Evolutionary conservation across 257 asterid species (phyloP), one percentile per base, ranked within the genome.

Genomic region (Salvia hispanica): DNA sequence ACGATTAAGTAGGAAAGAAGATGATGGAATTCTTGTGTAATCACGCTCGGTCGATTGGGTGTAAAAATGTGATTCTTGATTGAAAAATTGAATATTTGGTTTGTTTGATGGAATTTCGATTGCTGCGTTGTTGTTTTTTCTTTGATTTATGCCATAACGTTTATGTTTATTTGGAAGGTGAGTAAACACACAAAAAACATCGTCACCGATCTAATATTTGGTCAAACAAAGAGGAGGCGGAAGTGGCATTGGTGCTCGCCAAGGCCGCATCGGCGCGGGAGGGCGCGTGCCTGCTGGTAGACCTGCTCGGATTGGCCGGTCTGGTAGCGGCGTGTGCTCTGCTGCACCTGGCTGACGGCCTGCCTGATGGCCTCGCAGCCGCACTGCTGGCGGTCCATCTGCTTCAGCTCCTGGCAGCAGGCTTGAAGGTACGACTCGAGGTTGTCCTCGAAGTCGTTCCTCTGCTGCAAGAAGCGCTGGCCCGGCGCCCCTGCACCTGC

Each of bases 51-150:
- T 73, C 80, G 0, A 69, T 78, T 82, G 97, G 95, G 9, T 93
- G 96, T 71, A 88, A 88, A 71, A 93, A 90, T 81, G 95, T 84
- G 71, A 86, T 90, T 44, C 97, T 93, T 70, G 96, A 90, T 77
- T 93, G 59, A 55, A 2, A 10, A 28, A 28, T 4, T 40, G 7
- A 7, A 6, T 1, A 5, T 37, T 7, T 4, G 10, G 10, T 40
- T 40, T 40, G 7, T 40, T 40, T 7, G 44, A 6, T 40, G 10
- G 10, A 40, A 40, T 40, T 14, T 47, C 14, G 7, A 47, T 0
- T 6, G 25, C 1, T 21, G 25, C 0, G 10, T 40, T 40, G 7
- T n/a, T 47, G 9, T 48, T 6, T n/a, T n/a, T n/a, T n/a, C n/a
- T n/a, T n/a, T n/a, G n/a, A n/a, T n/a, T n/a, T n/a, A n/a, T n/a